Evolutionary conservation across 2,329 filamentous ascomycete genomes (phyloP).

Genomic region (Amphichorda felina): DNA sequence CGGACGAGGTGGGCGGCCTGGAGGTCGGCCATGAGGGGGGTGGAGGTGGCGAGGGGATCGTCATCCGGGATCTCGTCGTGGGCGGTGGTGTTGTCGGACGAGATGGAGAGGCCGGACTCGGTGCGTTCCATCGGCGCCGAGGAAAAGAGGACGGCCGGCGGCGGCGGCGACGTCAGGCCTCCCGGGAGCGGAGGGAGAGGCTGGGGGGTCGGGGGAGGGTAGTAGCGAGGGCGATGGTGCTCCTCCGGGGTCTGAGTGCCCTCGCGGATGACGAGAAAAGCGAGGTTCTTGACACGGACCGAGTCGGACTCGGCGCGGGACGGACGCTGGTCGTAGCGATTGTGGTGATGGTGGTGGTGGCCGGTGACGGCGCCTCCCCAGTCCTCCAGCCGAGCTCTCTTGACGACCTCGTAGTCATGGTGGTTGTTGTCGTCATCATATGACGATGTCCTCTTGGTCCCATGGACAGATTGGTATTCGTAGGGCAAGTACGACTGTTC

Average conservation of each 20-base stretch:
- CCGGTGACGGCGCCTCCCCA: not conserved
- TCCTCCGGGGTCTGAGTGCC: slow-evolving; percentile 6
- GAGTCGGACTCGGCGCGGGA: slow-evolving; percentile 9
- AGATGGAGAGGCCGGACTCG: slow-evolving; percentile 35
- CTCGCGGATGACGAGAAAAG: slow-evolving; percentile 27
- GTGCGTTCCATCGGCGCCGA: slow-evolving; percentile 30
- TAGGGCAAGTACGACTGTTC: too few relatives aligned
- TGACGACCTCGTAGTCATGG: not conserved
- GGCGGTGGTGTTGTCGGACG: slow-evolving; percentile 19
- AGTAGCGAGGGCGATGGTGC: not conserved
- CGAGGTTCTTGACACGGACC: slow-evolving; percentile 16
- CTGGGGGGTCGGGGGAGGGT: slow-evolving; percentile 1
- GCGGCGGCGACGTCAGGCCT: slow-evolving; percentile 6
- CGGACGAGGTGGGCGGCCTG: slow-evolving; percentile 36
- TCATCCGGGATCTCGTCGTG: not conserved
- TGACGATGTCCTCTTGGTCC: not conserved
- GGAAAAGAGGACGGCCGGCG: slow-evolving; percentile 4
- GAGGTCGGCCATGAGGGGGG: slow-evolving; percentile 26
- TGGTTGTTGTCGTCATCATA: not conserved
- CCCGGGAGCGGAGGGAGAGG: slow-evolving; percentile 8
- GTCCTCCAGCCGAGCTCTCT: not conserved
- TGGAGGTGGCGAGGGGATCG: too few relatives aligned
- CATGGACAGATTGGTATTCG: too few relatives aligned
- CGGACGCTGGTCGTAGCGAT: not conserved
- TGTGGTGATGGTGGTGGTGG: not conserved